Base-by-base conservation (phyloP, 805 yeast genomes). In the Nakazawaea pomicola region DNA sequence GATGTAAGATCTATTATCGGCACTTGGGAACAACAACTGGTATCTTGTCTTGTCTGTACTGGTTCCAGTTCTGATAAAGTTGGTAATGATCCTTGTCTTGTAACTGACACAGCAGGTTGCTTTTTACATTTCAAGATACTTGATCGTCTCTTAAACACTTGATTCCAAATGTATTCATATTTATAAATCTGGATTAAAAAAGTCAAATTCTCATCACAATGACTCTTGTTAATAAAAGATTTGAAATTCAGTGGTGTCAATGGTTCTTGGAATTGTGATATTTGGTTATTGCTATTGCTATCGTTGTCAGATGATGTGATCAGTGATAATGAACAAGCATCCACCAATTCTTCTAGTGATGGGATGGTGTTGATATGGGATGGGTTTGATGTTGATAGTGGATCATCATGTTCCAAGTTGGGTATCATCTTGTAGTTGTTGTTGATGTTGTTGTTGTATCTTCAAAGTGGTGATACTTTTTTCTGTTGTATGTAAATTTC, bases 111-210 rank as follows among this genome's bases (percentile, higher is more conserved):
- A n/a, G n/a, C n/a, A 7, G 27, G 4, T 17, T 25, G 32, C 8
- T 29, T 40, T 17, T 55, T 53, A 38, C 62, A 57, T 41, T 56
- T 58, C 35, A 59, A 41, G 4, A 58, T 53, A 6, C 61, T 56
- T 15, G 54, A 55, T 33, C 58, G 52, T 33, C 61, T 50, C 35
- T 58, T 55, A 49, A 57, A 59, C 6, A 54, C 43, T 33, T 47
- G 44, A 41, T 66, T 69, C 60, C 67, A 68, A 39, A 58, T 59
- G 51, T 64, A 60, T 46, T 72, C 76, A 51, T 72, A 72, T 37
- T 64, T 65, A 51, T 53, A 70, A 14, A 71, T 68, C 42, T 67
- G 70, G 4, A 71, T 59, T 23, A 72, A 52, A 45, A 72, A 72
- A 33, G 60, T 52, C 30, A 72, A 57, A 52, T 68, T 71, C 51